Evolutionary conservation across 2,329 filamentous ascomycete genomes (phyloP), one percentile per base, ranked within the genome.

Genomic region (Aureobasidium sp.): DNA sequence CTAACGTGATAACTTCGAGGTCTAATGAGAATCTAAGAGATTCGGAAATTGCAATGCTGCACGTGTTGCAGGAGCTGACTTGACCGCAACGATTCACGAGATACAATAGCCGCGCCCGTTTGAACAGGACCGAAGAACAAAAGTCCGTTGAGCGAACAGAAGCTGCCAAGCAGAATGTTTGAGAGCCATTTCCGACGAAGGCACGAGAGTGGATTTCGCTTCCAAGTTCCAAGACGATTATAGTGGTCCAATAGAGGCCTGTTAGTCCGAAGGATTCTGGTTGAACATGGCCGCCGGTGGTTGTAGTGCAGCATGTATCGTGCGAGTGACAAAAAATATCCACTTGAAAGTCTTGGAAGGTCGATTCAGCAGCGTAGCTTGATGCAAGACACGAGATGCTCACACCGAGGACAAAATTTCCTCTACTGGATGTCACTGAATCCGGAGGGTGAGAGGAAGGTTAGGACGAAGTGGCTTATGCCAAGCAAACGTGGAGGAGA

Each of bases 381-480:
- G 41, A 39, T 39, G 32, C 54, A 48, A 59, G 54, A 48, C 42
- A 59, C 36, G 8, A 36, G 39, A 21, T 16, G 50, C 25, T 54
- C 32, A 5, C 37, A 32, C 21, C 41, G 8, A 45, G 30, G 36
- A 27, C 32, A 50, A 57, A 57, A 27, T 47, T 44, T 47, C 29
- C 30, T 13, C 10, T 29, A 16, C 32, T 4, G 54, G 34, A 45
- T 59, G 41, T 32, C 44, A 37, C 54, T n/a, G 30, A 48, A 37
- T 34, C 54, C 29, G 21, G 41, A 45, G 14, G 53, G 34, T 36
- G 53, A 57, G 29, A 34, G 39, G 36, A 54, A 54, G 27, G 37
- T 54, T 54, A 54, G 37, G 50, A 54, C 25, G 50, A 54, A 42
- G 53, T 48, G 54, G 54, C 54, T 58, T 58, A 9, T 58, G 54